These are phyloP conservation scores for Lipomyces spencermartinsiae DNA, from an alignment of 805 yeast genomes.

Conservation along the genomic window DNA sequence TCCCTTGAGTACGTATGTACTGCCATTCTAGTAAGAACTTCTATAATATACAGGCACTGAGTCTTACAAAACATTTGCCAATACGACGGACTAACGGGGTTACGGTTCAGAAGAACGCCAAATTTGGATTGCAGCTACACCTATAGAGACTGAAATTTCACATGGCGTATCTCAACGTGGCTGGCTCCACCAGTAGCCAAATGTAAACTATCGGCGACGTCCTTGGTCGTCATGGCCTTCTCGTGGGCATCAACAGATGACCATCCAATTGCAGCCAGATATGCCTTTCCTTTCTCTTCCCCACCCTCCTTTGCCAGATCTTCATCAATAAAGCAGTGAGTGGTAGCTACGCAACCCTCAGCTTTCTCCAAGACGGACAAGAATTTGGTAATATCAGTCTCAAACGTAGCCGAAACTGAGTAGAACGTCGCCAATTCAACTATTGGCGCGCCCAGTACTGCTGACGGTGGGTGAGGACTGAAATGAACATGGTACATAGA, in stretches of 20 bases:
- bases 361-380: conserved; percentile 4
- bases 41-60: conserved; percentile 1
- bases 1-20: not conserved
- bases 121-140: not conserved
- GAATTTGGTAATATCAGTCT: conserved; percentile 4
- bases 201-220: conserved; percentile 1
- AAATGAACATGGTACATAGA: conserved; percentile 5
- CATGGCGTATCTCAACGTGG: not conserved
- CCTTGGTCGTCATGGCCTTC: conserved; percentile 7
- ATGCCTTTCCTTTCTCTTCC: conserved; percentile 6
- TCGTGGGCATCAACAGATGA: not conserved
- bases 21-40: conserved; percentile 1
- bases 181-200: conserved; percentile 5
- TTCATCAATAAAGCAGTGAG: conserved; percentile 1
- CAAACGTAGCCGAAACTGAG: conserved; percentile 5
- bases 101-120: not conserved
- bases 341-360: conserved; percentile 1
- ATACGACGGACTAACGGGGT: not conserved
- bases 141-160: not conserved
- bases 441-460: not conserved
- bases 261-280: conserved; percentile 10
- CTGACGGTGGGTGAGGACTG: conserved; percentile 6
- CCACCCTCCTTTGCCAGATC: conserved; percentile 5
- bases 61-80: not conserved
- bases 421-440: conserved; percentile 7